Evolutionary conservation across 208 protist genomes (phyloP), one percentile per base, ranked within the genome.

Genomic region (Leishmania tarentolae): DNA sequence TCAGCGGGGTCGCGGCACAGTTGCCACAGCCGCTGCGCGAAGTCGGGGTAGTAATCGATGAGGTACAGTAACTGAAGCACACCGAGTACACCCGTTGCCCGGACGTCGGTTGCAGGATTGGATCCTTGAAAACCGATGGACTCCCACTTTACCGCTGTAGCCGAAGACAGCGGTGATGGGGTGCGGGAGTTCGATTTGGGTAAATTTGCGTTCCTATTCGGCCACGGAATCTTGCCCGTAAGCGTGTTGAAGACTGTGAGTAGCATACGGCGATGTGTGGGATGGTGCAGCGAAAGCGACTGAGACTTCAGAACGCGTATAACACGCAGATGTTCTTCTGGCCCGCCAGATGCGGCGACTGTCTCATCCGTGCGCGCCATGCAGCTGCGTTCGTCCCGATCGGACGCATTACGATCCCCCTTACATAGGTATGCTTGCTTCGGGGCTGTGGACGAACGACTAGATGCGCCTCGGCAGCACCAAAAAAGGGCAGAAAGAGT

Each of bases 71-170:
- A 31, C 79, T 93, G 87, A 9, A 97, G 76, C n/a, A 95, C 85
- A 28, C 91, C 92, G 24, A 94, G 79, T 31, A 97, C 57, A 52
- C 94, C 94, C 11, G 91, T 94, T 31, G 86, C 89, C 35, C 94
- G 94, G 46, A 95, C 84, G 68, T 97, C 94, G 13, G 94, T 97
- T 7, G 91, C 90, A 19, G 94, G 94, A 76, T 97, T 90, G 59
- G 68, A 78, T 35, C 94, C 94, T 72, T 97, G 94, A 77, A 97
- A 97, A 4, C 94, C 94, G 21, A 97, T 83, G 3, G 53, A 69
- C 77, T 97, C 91, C 92, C 94, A 97, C 52, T 78, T 66, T 3
- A 91, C 79, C 3, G 69, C 44, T n/a, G 72, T 83, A 13, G 80
- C 42, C 37, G 76, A 81, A 47, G 78, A 75, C 53, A 70, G 71